phyloP scores from a whole-genome alignment of 2,329 filamentous ascomycete genomes.

The Chalaropsis thielavioides region DNA sequence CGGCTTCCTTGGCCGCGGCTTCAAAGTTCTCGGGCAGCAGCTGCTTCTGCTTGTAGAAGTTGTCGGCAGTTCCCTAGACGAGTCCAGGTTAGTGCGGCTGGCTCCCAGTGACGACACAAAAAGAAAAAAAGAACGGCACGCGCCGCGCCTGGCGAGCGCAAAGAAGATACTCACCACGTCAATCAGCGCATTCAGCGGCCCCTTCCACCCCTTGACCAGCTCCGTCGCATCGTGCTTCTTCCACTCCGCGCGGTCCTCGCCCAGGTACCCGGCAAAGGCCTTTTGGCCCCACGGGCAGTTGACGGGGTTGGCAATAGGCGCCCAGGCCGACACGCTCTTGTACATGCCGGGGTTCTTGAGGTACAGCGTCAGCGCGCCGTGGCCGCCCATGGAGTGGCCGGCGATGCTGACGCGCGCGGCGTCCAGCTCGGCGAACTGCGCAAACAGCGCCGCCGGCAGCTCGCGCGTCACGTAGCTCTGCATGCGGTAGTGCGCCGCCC shows the following conservation, averaged over 20 bases:
- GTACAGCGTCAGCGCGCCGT: constrained; percentile 85
- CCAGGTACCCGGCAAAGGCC: constrained; percentile 84
- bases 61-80: constrained; percentile 68
- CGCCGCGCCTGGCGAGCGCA: neutral
- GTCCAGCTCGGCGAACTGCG: constrained; percentile 58
- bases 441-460: constrained; percentile 65
- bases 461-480: constrained; percentile 83
- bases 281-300: constrained; percentile 91
- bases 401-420: constrained; percentile 60
- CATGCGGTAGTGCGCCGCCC: constrained; percentile 73
- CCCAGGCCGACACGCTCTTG: constrained; percentile 77
- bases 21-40: constrained; percentile 87
- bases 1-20: constrained; percentile 60
- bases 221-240: constrained; percentile 85
- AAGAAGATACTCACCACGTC: constrained; percentile 54
- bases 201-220: constrained; percentile 61
- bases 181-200: constrained; percentile 61
- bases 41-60: constrained; percentile 91
- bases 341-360: constrained; percentile 84
- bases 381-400: constrained; percentile 94
- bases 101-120: too few relatives aligned
- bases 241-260: constrained; percentile 62
- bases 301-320: constrained; percentile 75
- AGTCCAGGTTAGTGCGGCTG: neutral
- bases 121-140: too few relatives aligned